Base-by-base conservation (phyloP, 148 eudicot genomes). In the Amaranthus cruentus region DNA sequence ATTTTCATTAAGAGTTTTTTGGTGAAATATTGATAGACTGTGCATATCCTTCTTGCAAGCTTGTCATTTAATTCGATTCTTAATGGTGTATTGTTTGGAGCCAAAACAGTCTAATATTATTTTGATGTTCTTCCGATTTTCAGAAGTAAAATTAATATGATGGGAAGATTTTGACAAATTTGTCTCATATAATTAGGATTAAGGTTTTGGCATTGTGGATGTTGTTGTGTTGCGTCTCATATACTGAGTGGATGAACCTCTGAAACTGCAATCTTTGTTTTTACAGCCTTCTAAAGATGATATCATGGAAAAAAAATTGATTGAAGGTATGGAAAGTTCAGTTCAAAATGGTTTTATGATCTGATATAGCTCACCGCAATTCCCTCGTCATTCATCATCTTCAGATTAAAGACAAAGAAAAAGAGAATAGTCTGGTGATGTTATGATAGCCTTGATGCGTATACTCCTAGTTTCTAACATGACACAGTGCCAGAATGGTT, bases 271-370 rank as follows among this genome's bases (percentile, higher is more conserved):
- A 5, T 14, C 13, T 4, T 52, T 51, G 53, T 77, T 44, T 13
- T 5, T 70, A 61, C 76, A 85, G 85, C 46, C 68, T 47, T 65
- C 49, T 68, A 78, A 73, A 47, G 70, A 44, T 59, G 69, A 62
- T n/a, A 56, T 60, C 69, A 79, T 82, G 76, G 60, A 76, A 65
- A 72, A 73, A 48, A 69, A 73, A 64, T 73, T 71, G 81, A 60
- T 70, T 61, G 76, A 74, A 80, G 87, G 85, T 83, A 75, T 71
- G 65, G 59, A 43, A 15, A 47, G 62, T 21, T 4, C 11, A 7
- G 48, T 48, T 55, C 7, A 47, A 47, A 7, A 44, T 66, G 38
- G 63, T 38, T 55, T 54, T 65, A 46, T 9, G 9, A 44, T 65
- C 7, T 64, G 5, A 8, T 38, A 47, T 48, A 12, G 53, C 42